These are phyloP conservation scores for Emericellopsis atlantica DNA, from an alignment of 2,329 filamentous ascomycete species.

Conservation along the genomic window DNA sequence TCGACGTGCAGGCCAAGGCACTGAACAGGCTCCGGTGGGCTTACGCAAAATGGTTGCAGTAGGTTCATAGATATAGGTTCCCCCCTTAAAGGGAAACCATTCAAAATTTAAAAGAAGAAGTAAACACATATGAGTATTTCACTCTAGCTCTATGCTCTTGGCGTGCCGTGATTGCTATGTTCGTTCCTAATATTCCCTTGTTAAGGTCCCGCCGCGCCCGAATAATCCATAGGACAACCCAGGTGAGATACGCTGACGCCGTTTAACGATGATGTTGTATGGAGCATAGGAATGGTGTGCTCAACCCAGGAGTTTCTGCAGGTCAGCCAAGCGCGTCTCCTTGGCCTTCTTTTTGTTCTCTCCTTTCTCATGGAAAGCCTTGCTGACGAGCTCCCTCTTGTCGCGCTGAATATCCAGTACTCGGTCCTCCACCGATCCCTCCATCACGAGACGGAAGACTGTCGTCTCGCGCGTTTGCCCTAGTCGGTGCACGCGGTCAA, in stretches of 20 bases:
- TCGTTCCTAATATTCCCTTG: too few species aligned
- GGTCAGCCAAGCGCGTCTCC: constrained; percentile 43
- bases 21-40: constrained; percentile 81
- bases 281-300: background rate
- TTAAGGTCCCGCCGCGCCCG: too few species aligned
- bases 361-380: constrained; percentile 65
- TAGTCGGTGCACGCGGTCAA: constrained; percentile 77
- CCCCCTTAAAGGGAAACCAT: too few species aligned
- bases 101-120: too few species aligned
- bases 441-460: constrained; percentile 72
- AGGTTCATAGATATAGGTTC: constrained; percentile 2
- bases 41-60: constrained; percentile 63
- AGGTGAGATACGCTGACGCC: too few species aligned
- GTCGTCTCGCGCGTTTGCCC: constrained; percentile 71
- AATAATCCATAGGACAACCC: too few species aligned
- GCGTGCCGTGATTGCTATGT: too few species aligned
- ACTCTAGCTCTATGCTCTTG: too few species aligned
- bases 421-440: constrained; percentile 67
- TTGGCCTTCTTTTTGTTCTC: constrained; percentile 31
- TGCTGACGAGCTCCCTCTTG: constrained; percentile 65
- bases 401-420: constrained; percentile 67
- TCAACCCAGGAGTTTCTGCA: constrained; percentile 32
- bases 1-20: constrained; percentile 66
- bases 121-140: too few species aligned
- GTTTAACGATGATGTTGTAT: background rate